phyloP scores from a whole-genome alignment of 176 grass and related monocot genomes.

The Zea mays region DNA sequence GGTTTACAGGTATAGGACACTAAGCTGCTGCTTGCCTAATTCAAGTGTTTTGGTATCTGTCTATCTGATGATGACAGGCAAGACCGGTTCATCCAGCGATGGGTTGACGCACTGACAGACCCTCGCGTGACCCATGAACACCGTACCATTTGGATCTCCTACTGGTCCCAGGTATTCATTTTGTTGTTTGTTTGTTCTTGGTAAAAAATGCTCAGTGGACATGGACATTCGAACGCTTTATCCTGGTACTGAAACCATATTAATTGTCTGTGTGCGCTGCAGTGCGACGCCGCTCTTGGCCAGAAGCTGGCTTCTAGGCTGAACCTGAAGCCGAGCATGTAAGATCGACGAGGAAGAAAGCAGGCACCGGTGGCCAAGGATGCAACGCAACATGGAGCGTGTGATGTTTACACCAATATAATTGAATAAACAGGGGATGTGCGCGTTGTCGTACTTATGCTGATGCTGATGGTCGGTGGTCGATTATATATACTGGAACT shows the following conservation, averaged over 20 bases:
- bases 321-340: constrained; percentile 71
- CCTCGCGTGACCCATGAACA: constrained; percentile 69
- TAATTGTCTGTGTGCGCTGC: not conserved
- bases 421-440: not conserved
- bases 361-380: not conserved
- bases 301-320: constrained; percentile 72
- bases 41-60: not conserved
- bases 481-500: not conserved
- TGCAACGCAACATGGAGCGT: not conserved
- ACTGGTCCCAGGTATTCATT: constrained; percentile 80
- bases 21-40: constrained; percentile 17
- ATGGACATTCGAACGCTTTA: not conserved
- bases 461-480: not conserved
- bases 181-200: not conserved
- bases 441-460: not conserved
- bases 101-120: constrained; percentile 68
- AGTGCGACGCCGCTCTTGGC: constrained; percentile 67
- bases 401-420: not conserved
- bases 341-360: constrained; percentile 23
- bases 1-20: not conserved
- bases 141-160: constrained; percentile 67
- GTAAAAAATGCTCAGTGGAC: not conserved
- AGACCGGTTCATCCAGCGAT: constrained; percentile 75
- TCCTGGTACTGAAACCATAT: not conserved
- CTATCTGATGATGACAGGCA: constrained; percentile 42